Base-by-base conservation (phyloP, 805 yeast species). In the Teunomyces funiuensis region DNA sequence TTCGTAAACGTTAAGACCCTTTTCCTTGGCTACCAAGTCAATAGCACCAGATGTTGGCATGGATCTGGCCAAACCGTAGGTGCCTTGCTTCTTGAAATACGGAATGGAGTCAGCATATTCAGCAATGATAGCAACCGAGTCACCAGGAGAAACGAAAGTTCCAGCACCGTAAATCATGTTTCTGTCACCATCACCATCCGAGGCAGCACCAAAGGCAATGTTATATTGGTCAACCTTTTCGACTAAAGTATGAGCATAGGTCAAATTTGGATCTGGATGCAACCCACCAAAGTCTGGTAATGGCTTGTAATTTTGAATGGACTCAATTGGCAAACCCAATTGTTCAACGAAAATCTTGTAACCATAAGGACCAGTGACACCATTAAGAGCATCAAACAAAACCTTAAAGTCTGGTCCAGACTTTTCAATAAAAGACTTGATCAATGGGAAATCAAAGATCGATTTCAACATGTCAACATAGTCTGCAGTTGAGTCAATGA, bases 101-200 rank as follows among this genome's bases (percentile, higher is more conserved):
- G 99, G 99, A 53, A 91, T 91, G 42, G 73, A 66, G 51, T 76
- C 79, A 11, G 96, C 93, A 58, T 91, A 86, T 69, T 93, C 97
- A 13, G 97, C 90, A 61, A 91, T 91, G 52, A 91, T 91, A 31
- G 99, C 98, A 25, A 91, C 98, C 4, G 96, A 86, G 65, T 91
- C 99, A 61, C 99, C 98, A 6, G 99, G 99, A 1, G 97, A 89
- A 10, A 91, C 98, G 65, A 91, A 91, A 2, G 97, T 79, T 36
- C 85, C 85, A 29, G 88, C 88, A 45, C 99, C 99, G 64, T 93
- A 93, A 57, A 91, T 91, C 99, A 91, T 91, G 65, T 91, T 91
- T 70, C 99, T 82, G 62, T 91, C 99, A 64, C 99, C 99, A 56
- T 91, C 99, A 65, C 99, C 99, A 61, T 88, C 99, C n/a, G 96